These are phyloP conservation scores for Botrytis squamosa DNA, from an alignment of 2,329 filamentous ascomycete genomes.

Conservation along the genomic window DNA sequence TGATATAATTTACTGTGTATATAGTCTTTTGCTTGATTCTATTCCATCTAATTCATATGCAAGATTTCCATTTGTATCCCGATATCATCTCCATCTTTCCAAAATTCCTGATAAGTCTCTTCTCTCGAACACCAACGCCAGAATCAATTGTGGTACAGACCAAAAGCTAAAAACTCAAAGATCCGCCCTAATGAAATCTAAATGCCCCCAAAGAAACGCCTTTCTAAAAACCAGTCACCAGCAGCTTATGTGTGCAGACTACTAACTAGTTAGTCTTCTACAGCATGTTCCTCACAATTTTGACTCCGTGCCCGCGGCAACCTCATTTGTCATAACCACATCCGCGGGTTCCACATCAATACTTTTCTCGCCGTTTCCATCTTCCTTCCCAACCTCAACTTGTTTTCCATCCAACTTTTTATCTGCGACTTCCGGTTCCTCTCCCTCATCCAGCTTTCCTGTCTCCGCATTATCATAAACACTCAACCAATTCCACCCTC, in stretches of 20 bases:
- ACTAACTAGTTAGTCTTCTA: neutral
- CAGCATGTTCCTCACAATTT: neutral
- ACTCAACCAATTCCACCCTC: constrained; percentile 37
- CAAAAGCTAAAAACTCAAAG: neutral
- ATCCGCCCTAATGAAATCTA: neutral
- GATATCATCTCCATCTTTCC: neutral
- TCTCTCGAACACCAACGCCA: neutral
- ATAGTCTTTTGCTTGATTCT: neutral
- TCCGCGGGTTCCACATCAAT: constrained; percentile 25
- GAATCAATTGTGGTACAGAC: neutral
- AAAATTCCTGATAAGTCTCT: neutral
- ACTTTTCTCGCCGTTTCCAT: constrained; percentile 3
- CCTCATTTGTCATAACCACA: constrained; percentile 30
- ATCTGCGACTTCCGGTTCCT: constrained; percentile 18
- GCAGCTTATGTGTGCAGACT: neutral
- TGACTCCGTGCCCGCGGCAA: neutral
- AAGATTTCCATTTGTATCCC: neutral
- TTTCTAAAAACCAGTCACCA: neutral
- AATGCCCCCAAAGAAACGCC: neutral
- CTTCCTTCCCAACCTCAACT: constrained; percentile 5
- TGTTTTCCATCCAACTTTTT: constrained; percentile 7
- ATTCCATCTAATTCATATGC: neutral
- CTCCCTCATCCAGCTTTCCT: constrained; percentile 25
- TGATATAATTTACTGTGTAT: neutral
- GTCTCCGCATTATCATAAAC: constrained; percentile 11